Evolutionary conservation across 2,329 filamentous ascomycete species (phyloP).

Genomic region (Dothideomycetes sp.): DNA sequence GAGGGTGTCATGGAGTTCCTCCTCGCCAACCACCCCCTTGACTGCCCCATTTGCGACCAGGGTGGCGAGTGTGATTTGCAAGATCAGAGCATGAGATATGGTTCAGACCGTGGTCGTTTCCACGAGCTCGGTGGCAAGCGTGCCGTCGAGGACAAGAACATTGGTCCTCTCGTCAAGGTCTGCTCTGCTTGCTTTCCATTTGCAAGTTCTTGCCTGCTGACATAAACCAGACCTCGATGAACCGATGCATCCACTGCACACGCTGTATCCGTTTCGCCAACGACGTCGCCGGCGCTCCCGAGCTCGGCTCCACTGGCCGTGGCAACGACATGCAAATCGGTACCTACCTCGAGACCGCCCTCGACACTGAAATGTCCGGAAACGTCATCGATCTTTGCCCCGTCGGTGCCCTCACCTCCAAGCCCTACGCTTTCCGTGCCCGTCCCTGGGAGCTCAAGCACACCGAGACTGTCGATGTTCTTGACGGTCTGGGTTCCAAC

Average conservation of each 20-base stretch:
- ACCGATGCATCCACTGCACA: conserved; percentile 98
- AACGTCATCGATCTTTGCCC: conserved; percentile 98
- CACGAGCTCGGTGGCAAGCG: conserved; percentile 94
- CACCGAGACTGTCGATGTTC: conserved; percentile 89
- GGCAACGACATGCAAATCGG: conserved; percentile 97
- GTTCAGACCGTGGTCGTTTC: conserved; percentile 89
- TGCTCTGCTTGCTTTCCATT: neutral
- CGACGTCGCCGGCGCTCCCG: conserved; percentile 89
- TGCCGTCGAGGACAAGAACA: conserved; percentile 98
- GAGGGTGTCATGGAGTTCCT: conserved; percentile 99
- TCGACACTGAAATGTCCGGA: conserved; percentile 89
- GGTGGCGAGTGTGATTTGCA: conserved; percentile 98
- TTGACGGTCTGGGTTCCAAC: conserved; percentile 86
- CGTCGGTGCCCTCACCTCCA: conserved; percentile 90
- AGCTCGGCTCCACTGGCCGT: conserved; percentile 87
- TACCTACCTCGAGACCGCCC: conserved; percentile 88
- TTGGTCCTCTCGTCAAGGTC: conserved; percentile 85
- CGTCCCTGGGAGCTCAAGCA: conserved; percentile 96
- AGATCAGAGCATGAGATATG: conserved; percentile 99
- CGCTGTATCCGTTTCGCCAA: conserved; percentile 96
- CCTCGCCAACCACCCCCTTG: conserved; percentile 88
- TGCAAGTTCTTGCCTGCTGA: neutral
- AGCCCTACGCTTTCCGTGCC: conserved; percentile 95
- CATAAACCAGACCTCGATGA: conserved; percentile 76
- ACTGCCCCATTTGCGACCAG: conserved; percentile 97